These are phyloP conservation scores for Mycena chlorophos DNA, from an alignment of 768 basidiomycete genomes.

Conservation along the genomic window DNA sequence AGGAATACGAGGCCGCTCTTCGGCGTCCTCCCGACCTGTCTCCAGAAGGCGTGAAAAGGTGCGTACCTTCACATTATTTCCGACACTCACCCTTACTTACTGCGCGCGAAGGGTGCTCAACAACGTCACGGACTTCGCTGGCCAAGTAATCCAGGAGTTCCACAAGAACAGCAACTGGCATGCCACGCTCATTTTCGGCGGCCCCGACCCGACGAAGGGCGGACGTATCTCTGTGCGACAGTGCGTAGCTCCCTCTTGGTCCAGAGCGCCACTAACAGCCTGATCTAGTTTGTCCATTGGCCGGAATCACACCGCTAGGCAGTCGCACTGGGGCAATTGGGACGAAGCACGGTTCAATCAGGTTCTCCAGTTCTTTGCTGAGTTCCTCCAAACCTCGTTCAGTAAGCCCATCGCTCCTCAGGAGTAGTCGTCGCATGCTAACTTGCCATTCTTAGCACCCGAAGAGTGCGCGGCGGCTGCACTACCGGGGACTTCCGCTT, in stretches of 20 bases:
- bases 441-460: not conserved
- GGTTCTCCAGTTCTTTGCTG: not conserved
- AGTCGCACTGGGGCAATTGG: not conserved
- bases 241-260: not conserved
- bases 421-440: not conserved
- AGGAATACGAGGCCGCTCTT: not conserved
- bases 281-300: not conserved
- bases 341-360: not conserved
- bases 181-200: not conserved
- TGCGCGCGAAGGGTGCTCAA: not conserved
- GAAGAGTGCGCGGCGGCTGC: not conserved
- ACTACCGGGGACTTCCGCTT: not conserved
- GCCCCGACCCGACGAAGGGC: not conserved
- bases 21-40: not conserved
- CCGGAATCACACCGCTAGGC: not conserved
- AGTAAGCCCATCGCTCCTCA: slow-evolving; percentile 3
- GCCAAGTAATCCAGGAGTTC: not conserved
- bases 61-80: not conserved
- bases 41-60: not conserved
- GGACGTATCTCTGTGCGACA: not conserved
- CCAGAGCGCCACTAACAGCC: not conserved
- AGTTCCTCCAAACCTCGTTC: slow-evolving; percentile 1
- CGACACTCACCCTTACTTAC: not conserved
- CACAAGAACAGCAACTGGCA: not conserved
- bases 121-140: not conserved